Evolutionary conservation across 75 land plant genomes (phyloP), one percentile per base, ranked within the genome.

Genomic region (Pinus albicaulis): DNA sequence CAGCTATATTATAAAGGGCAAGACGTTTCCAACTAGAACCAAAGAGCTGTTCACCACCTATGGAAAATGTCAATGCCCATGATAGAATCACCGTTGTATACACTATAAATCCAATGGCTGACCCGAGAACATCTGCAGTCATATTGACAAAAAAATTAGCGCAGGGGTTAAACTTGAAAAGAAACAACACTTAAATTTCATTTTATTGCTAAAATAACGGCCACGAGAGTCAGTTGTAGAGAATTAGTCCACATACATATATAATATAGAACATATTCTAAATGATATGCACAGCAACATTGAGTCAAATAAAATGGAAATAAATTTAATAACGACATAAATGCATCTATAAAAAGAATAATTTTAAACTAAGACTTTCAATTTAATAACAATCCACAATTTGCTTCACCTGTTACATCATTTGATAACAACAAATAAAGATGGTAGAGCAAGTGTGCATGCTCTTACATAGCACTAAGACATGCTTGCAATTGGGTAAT

Each of bases 1-100:
- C 95, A 59, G 92, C 94, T 76, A 94, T 73, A 77, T 94, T 91
- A 79, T 92, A 94, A 81, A 95, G 90, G 5, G 90, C 92, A 41
- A 95, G 86, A n/a, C 82, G 63, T 52, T 88, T 82, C 98, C 98
- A 95, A 36, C 72, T 64, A 59, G 86, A 78, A 36, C 98, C 98
- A 59, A 95, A 89, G 41, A 95, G 71, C 7, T 59, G 78, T 77
- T 95, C 90, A 12, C 98, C 96, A 69, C 98, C 98, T 57, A 91
- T 87, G 11, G 86, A 73, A 81, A 93, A 93, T 16, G 93, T 82
- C 2, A 93, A 79, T 1, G 90, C 86, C 96, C 98, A 95, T 31
- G 88, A 75, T 7, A 82, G 76, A 8, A 95, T 83, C 22, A 87
- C 44, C 64, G 69, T 71, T 57, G 85, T 73, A 57, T 64, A 89